A percentile compares a stretch with the other conserved stretches of the same genome.
Evolutionary conservation across 2,329 filamentous ascomycete genomes (phyloP).

Genomic region (Cryphonectria radicalis): DNA sequence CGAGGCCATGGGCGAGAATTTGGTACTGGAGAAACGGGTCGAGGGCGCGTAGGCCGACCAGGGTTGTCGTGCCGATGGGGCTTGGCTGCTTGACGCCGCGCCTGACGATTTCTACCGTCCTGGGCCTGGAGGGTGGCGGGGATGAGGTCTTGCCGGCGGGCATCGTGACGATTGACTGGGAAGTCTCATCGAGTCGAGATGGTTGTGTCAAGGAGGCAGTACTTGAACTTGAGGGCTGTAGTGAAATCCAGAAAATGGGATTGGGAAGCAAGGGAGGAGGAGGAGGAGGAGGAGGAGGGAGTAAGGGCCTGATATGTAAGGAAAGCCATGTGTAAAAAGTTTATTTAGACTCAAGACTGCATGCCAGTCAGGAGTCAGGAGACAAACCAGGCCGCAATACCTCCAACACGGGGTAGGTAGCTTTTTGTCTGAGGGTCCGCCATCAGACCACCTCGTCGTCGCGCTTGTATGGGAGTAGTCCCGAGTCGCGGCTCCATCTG

Average conservation of each 20-base stretch:
- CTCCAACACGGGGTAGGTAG: neutral
- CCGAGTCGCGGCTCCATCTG: neutral
- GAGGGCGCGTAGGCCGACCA: conserved; percentile 44
- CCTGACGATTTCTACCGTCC: conserved; percentile 40
- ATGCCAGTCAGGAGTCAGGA: neutral
- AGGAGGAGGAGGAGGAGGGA: neutral
- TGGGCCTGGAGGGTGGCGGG: neutral
- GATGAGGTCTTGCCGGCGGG: neutral
- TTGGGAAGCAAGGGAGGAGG: neutral
- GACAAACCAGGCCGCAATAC: neutral
- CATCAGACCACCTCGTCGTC: neutral
- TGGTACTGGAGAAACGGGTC: conserved; percentile 41
- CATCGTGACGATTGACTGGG: neutral
- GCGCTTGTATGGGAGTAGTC: neutral
- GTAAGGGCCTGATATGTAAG: neutral
- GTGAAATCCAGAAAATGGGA: neutral
- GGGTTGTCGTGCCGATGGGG: conserved; percentile 42
- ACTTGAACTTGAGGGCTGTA: neutral
- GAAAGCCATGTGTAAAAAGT: neutral
- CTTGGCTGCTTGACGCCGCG: conserved; percentile 36
- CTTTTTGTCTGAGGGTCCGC: neutral
- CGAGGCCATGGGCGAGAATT: conserved; percentile 41
- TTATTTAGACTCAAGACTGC: neutral
- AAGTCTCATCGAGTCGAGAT: conserved; percentile 2
- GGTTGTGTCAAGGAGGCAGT: neutral